Evolutionary conservation across 805 yeast genomes (phyloP), one percentile per base, ranked within the genome.

Genomic region (Yamadazyma olivae): DNA sequence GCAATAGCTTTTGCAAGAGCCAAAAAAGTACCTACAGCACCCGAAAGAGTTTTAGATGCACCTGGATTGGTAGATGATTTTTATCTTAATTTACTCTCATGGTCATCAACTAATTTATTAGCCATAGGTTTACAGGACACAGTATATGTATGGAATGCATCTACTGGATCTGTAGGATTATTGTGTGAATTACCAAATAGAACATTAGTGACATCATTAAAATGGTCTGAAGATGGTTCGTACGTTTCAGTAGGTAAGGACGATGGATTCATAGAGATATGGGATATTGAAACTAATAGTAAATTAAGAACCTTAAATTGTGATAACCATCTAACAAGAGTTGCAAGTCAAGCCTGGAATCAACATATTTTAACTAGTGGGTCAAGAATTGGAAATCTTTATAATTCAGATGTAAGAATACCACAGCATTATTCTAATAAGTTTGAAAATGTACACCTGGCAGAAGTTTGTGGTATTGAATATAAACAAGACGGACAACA

Each of bases 61-160:
- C 99, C 99, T 0, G 96, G 96, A 0, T 73, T 90, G 39, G 74
- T 83, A 16, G 96, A 93, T 59, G 99, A 93, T 63, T 93, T 89
- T 58, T 93, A 91, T 57, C 70, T 89, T 36, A 89, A 89, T 53
- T 67, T 91, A 27, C 59, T 93, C 35, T 79, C 89, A 42, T 93
- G 99, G 98, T 89, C 96, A 6, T 65, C 67, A 45, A 77, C 80
- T 20, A 88, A 91, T 57, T 67, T 81, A 29, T 67, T 93, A 21
- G 97, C 96, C 1, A 84, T 93, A 53, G 99, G 96, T 1, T 67
- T 93, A 33, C 95, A 83, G 37, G 79, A 77, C 38, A 71, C 83
- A 3, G 84, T 93, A 10, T 93, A 91, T 54, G 79, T 89, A 18
- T 93, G 98, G 97, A 85, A 90, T 59, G 97, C 96, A 1, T 68